Base-by-base conservation (phyloP, 2,329 filamentous ascomycete species). In the Eutypella sp. region DNA sequence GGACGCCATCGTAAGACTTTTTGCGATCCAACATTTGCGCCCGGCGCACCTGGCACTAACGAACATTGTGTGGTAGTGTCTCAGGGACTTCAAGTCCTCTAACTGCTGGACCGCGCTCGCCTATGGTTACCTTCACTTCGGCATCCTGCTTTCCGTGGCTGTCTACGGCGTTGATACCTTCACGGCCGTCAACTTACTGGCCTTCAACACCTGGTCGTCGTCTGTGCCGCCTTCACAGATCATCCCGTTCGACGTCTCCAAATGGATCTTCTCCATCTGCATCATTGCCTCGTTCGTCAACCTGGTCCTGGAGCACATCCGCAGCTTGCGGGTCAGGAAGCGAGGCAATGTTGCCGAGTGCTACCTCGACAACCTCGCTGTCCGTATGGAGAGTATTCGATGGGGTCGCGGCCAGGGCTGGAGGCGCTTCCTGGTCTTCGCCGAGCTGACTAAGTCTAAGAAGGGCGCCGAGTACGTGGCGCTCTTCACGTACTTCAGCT, bases 261-360 rank as follows among this genome's bases (percentile, higher is more conserved):
- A 93, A 70, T 96, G 91, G 90, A 91, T 99, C 64, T 99, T 97
- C 64, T 86, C 89, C 23, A 80, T 82, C 46, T 96, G 91, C 65
- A 97, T 99, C 62, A 85, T 97, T 52, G 75, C 93, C 29, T 97
- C 91, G 9, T 91, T 92, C 65, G 71, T 89, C 53, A 87, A 97
- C 54, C 76, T 95, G 23, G 74, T 71, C 15, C 93, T 86, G 59
- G 87, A 95, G 66, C 89, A 88, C 71, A 62, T 95, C 40, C 81
- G 87, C 44, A 90, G 92, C 22, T 70, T 85, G 50, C 82, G 85
- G 39, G 88, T 95, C 42, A 95, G 97, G 65, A 83, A 76, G 56
- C 81, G 89, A 47, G 88, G 88, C 45, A 90, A 91, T 53, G 86
- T 97, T 34, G 89, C 90, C 5, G 89, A 95, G 63, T 92, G 86